These are phyloP conservation scores for Gynostemma pentaphyllum DNA, from an alignment of 306 rosid genomes.

Conservation along the genomic window DNA sequence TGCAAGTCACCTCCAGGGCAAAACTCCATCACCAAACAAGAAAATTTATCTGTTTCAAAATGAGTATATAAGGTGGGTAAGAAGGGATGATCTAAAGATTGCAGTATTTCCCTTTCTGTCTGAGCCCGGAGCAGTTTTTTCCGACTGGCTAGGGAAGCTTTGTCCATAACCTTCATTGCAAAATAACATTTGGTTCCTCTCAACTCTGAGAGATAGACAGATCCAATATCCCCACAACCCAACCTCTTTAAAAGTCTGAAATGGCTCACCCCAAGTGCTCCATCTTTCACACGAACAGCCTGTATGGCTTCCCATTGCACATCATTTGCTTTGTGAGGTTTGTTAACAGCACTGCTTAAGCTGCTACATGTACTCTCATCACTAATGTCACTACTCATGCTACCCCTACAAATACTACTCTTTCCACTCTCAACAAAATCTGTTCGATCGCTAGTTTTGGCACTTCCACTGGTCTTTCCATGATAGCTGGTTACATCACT, in stretches of 20 bases:
- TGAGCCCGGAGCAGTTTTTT: slow-evolving; percentile 48
- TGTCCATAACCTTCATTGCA: no score
- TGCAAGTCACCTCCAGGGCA: slow-evolving; percentile 56
- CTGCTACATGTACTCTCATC: slow-evolving; percentile 50
- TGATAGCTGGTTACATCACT: slow-evolving; percentile 28
- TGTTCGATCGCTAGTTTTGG: slow-evolving; percentile 15
- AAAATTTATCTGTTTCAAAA: no score
- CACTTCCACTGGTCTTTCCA: slow-evolving; percentile 31
- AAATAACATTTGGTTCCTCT: slow-evolving; percentile 45
- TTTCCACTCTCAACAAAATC: slow-evolving; percentile 43
- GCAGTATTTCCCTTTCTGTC: slow-evolving; percentile 45
- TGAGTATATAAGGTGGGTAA: no score
- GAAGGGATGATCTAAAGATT: slow-evolving; percentile 46
- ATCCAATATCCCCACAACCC: slow-evolving; percentile 51
- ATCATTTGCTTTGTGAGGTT: slow-evolving; percentile 50
- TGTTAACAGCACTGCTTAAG: slow-evolving; percentile 39
- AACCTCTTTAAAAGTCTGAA: slow-evolving; percentile 40
- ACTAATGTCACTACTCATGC: slow-evolving; percentile 42
- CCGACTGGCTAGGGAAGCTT: slow-evolving; percentile 35
- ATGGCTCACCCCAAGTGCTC: slow-evolving; percentile 32
- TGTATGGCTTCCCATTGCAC: slow-evolving; percentile 45
- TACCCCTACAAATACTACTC: slow-evolving; percentile 47
- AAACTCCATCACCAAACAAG: slow-evolving; percentile 45
- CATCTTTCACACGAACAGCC: slow-evolving; percentile 34
- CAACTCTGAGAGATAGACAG: slow-evolving; percentile 42